Evolutionary conservation across 139 green algal genomes (phyloP).

Genomic region (Coelastrella sp.): DNA sequence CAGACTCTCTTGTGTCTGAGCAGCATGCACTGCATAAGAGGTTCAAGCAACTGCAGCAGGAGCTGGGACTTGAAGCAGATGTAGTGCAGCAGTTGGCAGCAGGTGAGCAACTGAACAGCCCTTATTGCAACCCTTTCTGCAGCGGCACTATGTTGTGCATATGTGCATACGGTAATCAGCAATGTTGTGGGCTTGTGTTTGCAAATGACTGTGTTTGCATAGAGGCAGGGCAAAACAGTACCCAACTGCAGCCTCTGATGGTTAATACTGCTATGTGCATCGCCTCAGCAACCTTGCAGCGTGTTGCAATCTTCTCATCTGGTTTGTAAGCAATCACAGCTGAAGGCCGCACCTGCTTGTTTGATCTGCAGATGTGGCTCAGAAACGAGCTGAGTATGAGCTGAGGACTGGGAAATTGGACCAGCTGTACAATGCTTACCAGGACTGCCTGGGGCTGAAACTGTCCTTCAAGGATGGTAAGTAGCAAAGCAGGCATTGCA

Average conservation of each 20-base stretch:
- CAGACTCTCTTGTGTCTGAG: conserved; percentile 25
- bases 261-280: background rate
- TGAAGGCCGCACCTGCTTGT: background rate
- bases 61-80: conserved; percentile 3
- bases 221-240: background rate
- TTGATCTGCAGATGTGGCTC: background rate
- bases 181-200: no score
- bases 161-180: no score
- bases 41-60: conserved; percentile 26
- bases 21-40: conserved; percentile 36
- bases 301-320: background rate
- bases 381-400: background rate
- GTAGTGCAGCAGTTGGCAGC: conserved; percentile 22
- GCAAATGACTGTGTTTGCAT: background rate
- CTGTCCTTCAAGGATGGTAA: background rate
- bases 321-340: background rate
- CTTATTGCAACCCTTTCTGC: background rate
- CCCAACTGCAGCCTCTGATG: background rate
- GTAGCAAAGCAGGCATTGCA: background rate
- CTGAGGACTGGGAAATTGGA: background rate
- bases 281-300: no score
- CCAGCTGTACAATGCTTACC: conserved; percentile 26
- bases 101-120: background rate
- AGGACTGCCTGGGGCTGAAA: conserved; percentile 3
- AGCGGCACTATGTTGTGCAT: no score